Conservation (phyloP, 176 grass and related monocot species). For the Eleusine indica region DNA sequence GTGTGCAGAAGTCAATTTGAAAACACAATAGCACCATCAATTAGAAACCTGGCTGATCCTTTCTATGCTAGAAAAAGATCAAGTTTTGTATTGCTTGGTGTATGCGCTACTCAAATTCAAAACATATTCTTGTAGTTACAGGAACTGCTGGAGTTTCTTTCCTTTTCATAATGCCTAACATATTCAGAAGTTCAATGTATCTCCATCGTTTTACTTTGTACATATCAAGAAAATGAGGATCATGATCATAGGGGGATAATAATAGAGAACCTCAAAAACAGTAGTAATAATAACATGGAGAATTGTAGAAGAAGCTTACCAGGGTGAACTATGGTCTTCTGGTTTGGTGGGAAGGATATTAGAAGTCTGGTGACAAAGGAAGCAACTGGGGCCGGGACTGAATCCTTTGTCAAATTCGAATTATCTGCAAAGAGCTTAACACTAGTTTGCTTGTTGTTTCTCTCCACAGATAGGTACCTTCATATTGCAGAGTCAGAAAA, state of each 20-base stretch:
- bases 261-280: not conserved
- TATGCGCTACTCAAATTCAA: conserved; percentile 3
- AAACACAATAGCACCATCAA: not conserved
- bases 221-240: not conserved
- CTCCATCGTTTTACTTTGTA: not conserved
- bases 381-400: conserved; percentile 71
- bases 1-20: not conserved
- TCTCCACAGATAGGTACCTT: conserved; percentile 94
- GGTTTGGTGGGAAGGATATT: conserved; percentile 65
- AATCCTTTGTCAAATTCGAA: conserved; percentile 60
- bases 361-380: conserved; percentile 91
- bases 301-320: conserved; percentile 47
- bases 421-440: conserved; percentile 85
- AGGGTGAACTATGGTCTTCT: conserved; percentile 74
- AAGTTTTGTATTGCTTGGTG: not conserved
- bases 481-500: conserved; percentile 32
- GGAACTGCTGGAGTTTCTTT: conserved; percentile 21
- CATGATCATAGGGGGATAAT: conserved; percentile 1
- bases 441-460: conserved; percentile 81
- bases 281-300: not conserved
- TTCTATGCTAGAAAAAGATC: not conserved
- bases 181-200: conserved; percentile 20
- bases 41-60: conserved; percentile 27
- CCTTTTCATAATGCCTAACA: not conserved
- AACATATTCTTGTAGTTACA: not conserved